A percentile compares a stretch with the other conserved stretches of the same genome.
These are phyloP conservation scores for Erodium maritimum DNA, from an alignment of 345 rosid species.

Conservation along the genomic window DNA sequence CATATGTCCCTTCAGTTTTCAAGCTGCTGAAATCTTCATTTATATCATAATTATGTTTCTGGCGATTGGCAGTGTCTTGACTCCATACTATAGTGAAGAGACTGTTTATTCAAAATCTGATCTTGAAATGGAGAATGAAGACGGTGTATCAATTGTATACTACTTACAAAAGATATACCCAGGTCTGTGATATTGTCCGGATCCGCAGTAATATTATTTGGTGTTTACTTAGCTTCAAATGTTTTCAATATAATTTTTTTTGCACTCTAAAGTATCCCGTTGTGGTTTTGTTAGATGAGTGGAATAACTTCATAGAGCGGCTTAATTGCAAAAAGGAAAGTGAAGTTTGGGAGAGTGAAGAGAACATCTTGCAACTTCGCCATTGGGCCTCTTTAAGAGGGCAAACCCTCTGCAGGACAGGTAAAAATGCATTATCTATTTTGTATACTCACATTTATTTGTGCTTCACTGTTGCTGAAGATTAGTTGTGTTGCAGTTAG, in stretches of 20 bases:
- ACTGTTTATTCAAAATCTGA: constrained; percentile 88
- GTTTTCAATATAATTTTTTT: background rate
- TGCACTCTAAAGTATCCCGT: background rate
- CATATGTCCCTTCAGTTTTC: background rate
- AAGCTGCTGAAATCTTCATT: background rate
- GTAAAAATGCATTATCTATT: constrained; percentile 17
- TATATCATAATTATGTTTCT: background rate
- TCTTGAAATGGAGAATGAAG: constrained; percentile 94
- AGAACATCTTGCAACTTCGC: constrained; percentile 86
- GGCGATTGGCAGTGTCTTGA: constrained; percentile 60
- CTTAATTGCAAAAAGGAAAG: constrained; percentile 58
- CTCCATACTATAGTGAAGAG: constrained; percentile 97
- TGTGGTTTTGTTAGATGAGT: constrained; percentile 52
- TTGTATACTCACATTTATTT: background rate
- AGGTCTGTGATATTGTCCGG: constrained; percentile 30
- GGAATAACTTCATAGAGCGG: constrained; percentile 92
- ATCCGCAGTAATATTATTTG: background rate
- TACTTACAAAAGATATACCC: constrained; percentile 96
- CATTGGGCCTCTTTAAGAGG: constrained; percentile 98
- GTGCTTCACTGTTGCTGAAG: background rate
- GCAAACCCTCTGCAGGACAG: constrained; percentile 88
- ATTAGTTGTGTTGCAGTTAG: constrained; percentile 39
- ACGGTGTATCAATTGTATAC: constrained; percentile 84
- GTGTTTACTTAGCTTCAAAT: constrained; percentile 1
- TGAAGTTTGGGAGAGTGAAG: constrained; percentile 80